Conservation (phyloP, 345 rosid genomes). For the Sisymbrium altissimum region DNA sequence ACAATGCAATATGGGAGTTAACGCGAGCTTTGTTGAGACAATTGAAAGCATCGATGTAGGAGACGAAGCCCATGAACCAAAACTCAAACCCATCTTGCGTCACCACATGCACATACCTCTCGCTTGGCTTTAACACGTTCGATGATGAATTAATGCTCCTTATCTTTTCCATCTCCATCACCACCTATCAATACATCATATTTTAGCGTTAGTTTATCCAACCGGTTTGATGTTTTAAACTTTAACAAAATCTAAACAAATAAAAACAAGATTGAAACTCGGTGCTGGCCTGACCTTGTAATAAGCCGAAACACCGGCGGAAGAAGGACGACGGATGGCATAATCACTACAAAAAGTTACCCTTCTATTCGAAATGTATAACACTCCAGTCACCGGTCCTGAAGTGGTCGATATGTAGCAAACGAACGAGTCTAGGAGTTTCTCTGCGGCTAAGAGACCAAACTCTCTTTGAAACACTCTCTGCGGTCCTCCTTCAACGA, state of each 20-base stretch:
- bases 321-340: slow-evolving; percentile 46
- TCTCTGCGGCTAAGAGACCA: slow-evolving; percentile 48
- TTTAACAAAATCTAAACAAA: no score
- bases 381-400: slow-evolving; percentile 74
- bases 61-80: slow-evolving; percentile 85
- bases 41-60: slow-evolving; percentile 67
- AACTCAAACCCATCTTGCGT: slow-evolving; percentile 69
- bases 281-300: slow-evolving; percentile 52
- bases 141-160: slow-evolving; percentile 51
- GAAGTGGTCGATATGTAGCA: slow-evolving; percentile 73
- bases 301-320: slow-evolving; percentile 45
- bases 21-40: slow-evolving; percentile 43
- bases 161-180: slow-evolving; percentile 55
- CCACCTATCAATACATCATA: slow-evolving; percentile 43
- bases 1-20: slow-evolving; percentile 23
- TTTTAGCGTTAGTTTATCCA: no score
- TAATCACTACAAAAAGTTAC: slow-evolving; percentile 66
- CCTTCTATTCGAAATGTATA: slow-evolving; percentile 59
- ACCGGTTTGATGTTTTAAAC: no score
- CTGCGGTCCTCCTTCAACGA: slow-evolving; percentile 76
- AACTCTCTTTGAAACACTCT: slow-evolving; percentile 67
- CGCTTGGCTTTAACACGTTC: slow-evolving; percentile 52
- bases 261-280: background rate
- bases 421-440: slow-evolving; percentile 62
- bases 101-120: slow-evolving; percentile 56